phyloP scores from a whole-genome alignment of 192 early-diverging fungal species.

The Linnemannia schmuckeri region DNA sequence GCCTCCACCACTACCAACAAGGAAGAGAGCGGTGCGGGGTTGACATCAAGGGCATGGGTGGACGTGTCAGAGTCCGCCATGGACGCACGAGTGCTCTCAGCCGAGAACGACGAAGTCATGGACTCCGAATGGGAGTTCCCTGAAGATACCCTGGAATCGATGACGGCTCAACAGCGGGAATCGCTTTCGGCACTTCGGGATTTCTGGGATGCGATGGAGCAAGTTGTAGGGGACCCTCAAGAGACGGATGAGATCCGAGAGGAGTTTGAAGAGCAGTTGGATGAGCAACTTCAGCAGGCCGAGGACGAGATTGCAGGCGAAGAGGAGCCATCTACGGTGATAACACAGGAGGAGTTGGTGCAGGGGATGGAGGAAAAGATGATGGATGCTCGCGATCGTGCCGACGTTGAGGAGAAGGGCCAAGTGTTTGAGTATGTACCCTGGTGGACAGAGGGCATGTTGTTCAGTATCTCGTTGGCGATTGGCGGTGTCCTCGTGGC shows the following conservation, averaged over 20 bases:
- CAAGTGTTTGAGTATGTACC: slow-evolving; percentile 15
- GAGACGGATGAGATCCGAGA: neutral
- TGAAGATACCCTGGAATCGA: neutral
- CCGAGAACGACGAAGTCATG: slow-evolving; percentile 31
- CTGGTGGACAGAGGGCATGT: slow-evolving; percentile 21
- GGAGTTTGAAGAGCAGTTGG: slow-evolving; percentile 5
- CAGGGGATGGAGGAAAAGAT: slow-evolving; percentile 4
- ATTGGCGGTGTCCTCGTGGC: neutral
- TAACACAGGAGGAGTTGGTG: neutral
- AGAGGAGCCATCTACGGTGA: neutral
- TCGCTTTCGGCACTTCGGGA: slow-evolving; percentile 16
- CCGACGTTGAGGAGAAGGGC: neutral
- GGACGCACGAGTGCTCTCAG: slow-evolving; percentile 17
- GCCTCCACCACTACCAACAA: neutral
- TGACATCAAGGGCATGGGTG: neutral
- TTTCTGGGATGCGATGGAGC: slow-evolving; percentile 7
- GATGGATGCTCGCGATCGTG: neutral
- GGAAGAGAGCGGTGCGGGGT: neutral
- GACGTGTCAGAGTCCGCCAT: neutral
- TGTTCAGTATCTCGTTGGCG: neutral
- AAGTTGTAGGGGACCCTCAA: neutral
- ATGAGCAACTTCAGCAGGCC: neutral
- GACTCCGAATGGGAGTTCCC: slow-evolving; percentile 17
- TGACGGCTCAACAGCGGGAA: slow-evolving; percentile 8
- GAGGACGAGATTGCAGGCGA: neutral